Conservation (phyloP, 495 filamentous ascomycete species). For the Oidiodendron maius region DNA sequence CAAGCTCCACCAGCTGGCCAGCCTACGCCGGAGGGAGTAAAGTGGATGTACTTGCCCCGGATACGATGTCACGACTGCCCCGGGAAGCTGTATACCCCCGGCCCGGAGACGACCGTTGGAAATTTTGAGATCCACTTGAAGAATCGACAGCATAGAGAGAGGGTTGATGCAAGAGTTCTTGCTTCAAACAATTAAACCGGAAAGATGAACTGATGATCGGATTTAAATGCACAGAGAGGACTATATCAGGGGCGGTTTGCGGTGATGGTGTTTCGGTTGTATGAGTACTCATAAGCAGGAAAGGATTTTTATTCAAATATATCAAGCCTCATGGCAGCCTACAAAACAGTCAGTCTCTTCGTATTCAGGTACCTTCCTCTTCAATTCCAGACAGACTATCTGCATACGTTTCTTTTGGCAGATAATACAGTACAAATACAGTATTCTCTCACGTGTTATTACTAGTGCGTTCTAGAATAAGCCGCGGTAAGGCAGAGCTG, state of each 20-base stretch:
- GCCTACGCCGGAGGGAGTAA: slow-evolving; percentile 46
- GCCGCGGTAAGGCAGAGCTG: too few relatives aligned
- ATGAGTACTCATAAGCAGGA: too few relatives aligned
- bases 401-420: too few relatives aligned
- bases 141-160: slow-evolving; percentile 70
- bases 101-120: slow-evolving; percentile 74
- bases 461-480: too few relatives aligned
- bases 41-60: slow-evolving; percentile 73
- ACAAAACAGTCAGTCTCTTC: too few relatives aligned
- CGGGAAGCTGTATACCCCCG: slow-evolving; percentile 86
- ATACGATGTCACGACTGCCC: slow-evolving; percentile 90
- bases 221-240: too few relatives aligned
- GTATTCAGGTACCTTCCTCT: too few relatives aligned
- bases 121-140: slow-evolving; percentile 89
- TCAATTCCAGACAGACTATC: too few relatives aligned
- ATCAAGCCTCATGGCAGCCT: too few relatives aligned
- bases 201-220: not conserved
- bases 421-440: too few relatives aligned
- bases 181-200: not conserved
- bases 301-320: too few relatives aligned
- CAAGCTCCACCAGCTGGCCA: slow-evolving; percentile 41
- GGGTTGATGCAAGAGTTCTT: slow-evolving; percentile 43
- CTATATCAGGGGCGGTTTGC: not conserved
- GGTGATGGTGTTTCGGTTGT: not conserved
- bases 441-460: too few relatives aligned